These are phyloP conservation scores for Tulasnella sp. DNA, from an alignment of 768 basidiomycete species.

Conservation along the genomic window DNA sequence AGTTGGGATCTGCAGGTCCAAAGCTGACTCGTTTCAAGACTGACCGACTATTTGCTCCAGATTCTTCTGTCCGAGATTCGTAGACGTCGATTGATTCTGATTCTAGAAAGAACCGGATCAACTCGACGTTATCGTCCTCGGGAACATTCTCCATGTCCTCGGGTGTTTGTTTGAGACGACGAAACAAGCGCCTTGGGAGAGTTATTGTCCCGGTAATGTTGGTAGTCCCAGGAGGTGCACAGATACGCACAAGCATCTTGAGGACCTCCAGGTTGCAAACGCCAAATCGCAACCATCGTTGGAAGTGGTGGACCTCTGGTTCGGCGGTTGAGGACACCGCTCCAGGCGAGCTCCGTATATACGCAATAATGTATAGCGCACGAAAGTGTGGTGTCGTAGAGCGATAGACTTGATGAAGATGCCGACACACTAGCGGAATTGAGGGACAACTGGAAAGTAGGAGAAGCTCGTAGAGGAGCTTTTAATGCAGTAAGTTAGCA, in stretches of 20 bases:
- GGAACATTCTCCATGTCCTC: neutral
- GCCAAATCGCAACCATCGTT: conserved; percentile 18
- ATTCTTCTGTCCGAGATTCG: neutral
- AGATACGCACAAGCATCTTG: neutral
- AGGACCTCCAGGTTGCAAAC: conserved; percentile 24
- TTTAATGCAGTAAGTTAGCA: neutral
- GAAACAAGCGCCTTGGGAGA: neutral
- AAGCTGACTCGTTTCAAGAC: neutral
- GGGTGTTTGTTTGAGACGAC: neutral
- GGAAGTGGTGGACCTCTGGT: conserved; percentile 5
- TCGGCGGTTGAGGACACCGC: neutral
- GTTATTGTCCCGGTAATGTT: neutral
- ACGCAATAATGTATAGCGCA: conserved; percentile 50
- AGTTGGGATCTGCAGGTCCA: conserved; percentile 29
- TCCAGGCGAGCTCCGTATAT: conserved; percentile 19
- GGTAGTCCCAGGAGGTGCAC: neutral
- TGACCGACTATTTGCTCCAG: neutral
- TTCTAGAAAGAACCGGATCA: conserved; percentile 22
- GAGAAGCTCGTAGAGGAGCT: conserved; percentile 76
- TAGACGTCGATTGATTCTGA: conserved; percentile 24
- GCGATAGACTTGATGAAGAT: conserved; percentile 42
- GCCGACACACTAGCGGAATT: conserved; percentile 47
- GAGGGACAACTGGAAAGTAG: conserved; percentile 50
- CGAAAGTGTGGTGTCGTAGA: conserved; percentile 44
- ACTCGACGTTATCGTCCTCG: neutral